These are phyloP conservation scores for Paulownia fortunei DNA, from an alignment of 257 asterid genomes.

Conservation along the genomic window DNA sequence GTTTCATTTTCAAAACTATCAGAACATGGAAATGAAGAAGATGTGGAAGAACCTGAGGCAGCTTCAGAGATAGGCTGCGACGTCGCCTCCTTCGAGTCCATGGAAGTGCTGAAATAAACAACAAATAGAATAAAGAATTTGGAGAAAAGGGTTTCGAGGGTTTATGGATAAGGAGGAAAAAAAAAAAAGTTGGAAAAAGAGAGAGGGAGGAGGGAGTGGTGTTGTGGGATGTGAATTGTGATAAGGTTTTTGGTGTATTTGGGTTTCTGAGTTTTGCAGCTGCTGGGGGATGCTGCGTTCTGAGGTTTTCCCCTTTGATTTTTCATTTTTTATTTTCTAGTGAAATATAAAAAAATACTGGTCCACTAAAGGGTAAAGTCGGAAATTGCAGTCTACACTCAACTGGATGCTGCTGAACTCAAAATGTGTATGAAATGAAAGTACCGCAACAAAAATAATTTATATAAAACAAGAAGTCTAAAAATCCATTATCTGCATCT, in stretches of 20 bases:
- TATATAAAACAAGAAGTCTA: no score
- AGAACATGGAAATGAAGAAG: constrained; percentile 20
- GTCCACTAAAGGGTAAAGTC: background rate
- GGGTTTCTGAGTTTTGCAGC: constrained; percentile 33
- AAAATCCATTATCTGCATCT: no score
- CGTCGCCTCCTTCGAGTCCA: constrained; percentile 60
- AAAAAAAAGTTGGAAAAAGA: constrained; percentile 16
- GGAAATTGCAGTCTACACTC: no score
- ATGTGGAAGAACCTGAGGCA: constrained; percentile 36
- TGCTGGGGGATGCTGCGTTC: constrained; percentile 33
- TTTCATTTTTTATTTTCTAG: background rate
- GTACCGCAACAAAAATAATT: no score
- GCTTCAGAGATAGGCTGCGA: constrained; percentile 43
- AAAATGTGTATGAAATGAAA: no score
- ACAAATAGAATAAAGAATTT: constrained; percentile 5
- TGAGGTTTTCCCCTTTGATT: constrained; percentile 13
- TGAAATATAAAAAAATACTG: no score
- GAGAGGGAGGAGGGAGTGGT: background rate
- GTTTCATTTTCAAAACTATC: constrained; percentile 29
- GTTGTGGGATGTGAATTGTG: constrained; percentile 32
- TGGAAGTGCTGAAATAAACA: constrained; percentile 25
- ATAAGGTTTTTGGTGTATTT: constrained; percentile 44
- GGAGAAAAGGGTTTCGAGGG: constrained; percentile 31
- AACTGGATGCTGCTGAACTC: no score
- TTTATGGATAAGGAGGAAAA: constrained; percentile 34